Evolutionary conservation across 73 alveolate species (phyloP), one percentile per base, ranked within the genome.

Genomic region (Paramecium sexaurelia): DNA sequence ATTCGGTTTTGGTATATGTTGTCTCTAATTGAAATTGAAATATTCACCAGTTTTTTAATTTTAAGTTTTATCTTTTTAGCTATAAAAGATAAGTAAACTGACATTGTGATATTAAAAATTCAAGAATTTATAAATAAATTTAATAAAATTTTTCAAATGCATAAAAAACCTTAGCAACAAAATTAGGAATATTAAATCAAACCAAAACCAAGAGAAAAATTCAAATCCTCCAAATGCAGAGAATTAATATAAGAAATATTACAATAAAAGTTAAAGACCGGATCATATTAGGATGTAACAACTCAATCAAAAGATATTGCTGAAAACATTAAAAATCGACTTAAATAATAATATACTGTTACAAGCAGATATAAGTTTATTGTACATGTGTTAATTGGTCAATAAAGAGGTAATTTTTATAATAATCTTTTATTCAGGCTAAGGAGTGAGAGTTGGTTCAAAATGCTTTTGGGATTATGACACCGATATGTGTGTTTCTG

Each of bases 391-490:
- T 36, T 88, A 27, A 69, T 88, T 41, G 94, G 94, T 35, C 20
- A 88, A 41, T 40, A 68, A 69, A 88, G 73, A 33, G 94, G 90
- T 78, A 40, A 41, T 40, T 51, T 3, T 51, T 2, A 13, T 3
- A 0, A 3, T 22, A 29, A 41, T 78, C 1, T 41, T 20, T 37
- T 36, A 22, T 40, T 37, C 24, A 78, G 90, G 94, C 19, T 69
- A 88, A 51, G 94, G 94, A 19, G 90, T 88, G 1, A 66, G 94
- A 88, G 91, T 88, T 13, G 94, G 94, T 17, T 17, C 94, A 10
- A 75, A 82, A 27, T 88, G 87, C 40, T 88, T 88, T 69, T 88
- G 94, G 94, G 94, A 88, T 26, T 88, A 68, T 71, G 94, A 88
- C 51, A 88, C 94, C 15, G 94, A 88, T 69, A 68, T 68, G 85